These are phyloP conservation scores for Sugiyamaella smithiae DNA, from an alignment of 805 yeast species.

Conservation along the genomic window DNA sequence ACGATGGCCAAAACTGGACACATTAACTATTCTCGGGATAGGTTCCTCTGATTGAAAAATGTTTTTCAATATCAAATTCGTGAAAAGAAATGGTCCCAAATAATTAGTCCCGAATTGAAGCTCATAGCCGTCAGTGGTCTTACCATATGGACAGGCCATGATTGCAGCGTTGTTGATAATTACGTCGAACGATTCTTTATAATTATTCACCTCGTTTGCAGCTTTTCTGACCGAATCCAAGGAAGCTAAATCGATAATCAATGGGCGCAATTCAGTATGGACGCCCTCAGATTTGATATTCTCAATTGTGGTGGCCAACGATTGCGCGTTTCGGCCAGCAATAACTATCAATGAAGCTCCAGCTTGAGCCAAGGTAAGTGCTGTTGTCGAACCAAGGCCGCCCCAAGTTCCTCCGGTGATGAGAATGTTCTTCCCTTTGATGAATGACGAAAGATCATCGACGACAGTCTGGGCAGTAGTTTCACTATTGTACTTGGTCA, in stretches of 20 bases:
- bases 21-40: constrained; percentile 11
- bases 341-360: constrained; percentile 13
- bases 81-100: constrained; percentile 68
- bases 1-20: constrained; percentile 12
- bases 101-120: constrained; percentile 77
- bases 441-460: constrained; percentile 1
- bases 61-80: constrained; percentile 38
- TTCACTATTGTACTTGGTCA: background rate
- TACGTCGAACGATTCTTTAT: constrained; percentile 45
- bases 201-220: constrained; percentile 16
- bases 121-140: constrained; percentile 70
- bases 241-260: constrained; percentile 18
- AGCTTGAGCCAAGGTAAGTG: constrained; percentile 6
- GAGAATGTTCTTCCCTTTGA: constrained; percentile 14
- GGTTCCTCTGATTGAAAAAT: background rate
- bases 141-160: constrained; percentile 67
- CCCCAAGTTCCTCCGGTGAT: constrained; percentile 19
- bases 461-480: constrained; percentile 13
- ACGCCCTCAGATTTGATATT: constrained; percentile 11
- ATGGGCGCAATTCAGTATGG: constrained; percentile 5
- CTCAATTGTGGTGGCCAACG: constrained; percentile 11
- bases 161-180: constrained; percentile 78
- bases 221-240: constrained; percentile 18
- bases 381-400: constrained; percentile 20
- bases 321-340: constrained; percentile 9